phyloP scores from a whole-genome alignment of 768 basidiomycete genomes.

The Panaeolus papilionaceus region DNA sequence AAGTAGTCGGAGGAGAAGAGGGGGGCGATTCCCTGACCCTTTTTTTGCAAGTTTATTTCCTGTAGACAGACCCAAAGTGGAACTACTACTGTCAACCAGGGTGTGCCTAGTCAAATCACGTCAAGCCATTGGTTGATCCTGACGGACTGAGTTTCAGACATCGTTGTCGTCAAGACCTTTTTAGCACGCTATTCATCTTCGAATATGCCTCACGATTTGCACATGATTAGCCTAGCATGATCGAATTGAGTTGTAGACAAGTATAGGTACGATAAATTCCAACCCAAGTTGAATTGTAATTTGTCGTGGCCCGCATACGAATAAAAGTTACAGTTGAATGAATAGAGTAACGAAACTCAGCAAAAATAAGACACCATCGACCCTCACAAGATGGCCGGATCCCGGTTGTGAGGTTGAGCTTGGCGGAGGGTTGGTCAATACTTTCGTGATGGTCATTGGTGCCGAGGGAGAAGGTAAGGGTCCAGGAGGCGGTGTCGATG shows the following conservation, averaged over 20 bases:
- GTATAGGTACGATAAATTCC: too few species aligned
- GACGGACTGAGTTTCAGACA: background rate
- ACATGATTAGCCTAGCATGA: background rate
- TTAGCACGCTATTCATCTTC: background rate
- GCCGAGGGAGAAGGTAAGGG: background rate
- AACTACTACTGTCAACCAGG: background rate
- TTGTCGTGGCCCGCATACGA: background rate
- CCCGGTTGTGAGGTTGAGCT: background rate
- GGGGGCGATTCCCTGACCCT: too few species aligned
- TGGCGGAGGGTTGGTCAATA: background rate
- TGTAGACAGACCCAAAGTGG: background rate
- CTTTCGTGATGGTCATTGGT: conserved; percentile 1
- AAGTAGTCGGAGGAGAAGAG: background rate
- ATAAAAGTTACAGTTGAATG: background rate
- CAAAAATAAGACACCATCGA: background rate
- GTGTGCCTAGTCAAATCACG: conserved; percentile 1
- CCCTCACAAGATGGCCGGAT: background rate
- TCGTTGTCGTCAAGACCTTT: background rate
- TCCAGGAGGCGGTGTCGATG: background rate
- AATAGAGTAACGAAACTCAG: background rate
- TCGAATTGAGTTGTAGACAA: background rate
- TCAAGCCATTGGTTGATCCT: background rate
- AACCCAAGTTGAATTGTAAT: too few species aligned
- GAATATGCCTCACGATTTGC: too few species aligned
- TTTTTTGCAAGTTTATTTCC: background rate